phyloP scores from a whole-genome alignment of 192 early-diverging fungal genomes.

The Podila minutissima region DNA sequence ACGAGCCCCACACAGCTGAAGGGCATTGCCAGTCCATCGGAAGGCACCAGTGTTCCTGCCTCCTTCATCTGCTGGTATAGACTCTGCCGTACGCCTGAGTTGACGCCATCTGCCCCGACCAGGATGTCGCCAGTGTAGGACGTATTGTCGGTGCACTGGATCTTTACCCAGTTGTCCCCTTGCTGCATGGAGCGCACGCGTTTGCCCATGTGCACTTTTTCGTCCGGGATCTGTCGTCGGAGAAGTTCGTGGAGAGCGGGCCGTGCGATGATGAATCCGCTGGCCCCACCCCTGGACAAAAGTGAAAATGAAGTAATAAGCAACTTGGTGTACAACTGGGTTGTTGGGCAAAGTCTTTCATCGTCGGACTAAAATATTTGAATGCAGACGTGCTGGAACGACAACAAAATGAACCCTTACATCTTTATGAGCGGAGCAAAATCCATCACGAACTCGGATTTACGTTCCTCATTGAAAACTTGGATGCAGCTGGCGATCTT shows the following conservation, averaged over 20 bases:
- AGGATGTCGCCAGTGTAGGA: neutral
- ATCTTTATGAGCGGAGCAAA: neutral
- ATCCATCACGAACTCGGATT: constrained; percentile 1
- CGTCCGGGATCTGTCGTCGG: too few species aligned
- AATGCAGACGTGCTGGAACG: too few species aligned
- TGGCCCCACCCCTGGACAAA: too few species aligned
- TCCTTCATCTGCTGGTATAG: constrained; percentile 3
- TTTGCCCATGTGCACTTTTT: too few species aligned
- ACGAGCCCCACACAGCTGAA: neutral
- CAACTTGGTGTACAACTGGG: neutral
- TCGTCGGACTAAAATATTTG: neutral
- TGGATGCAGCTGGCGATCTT: constrained; percentile 2
- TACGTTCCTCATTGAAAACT: constrained; percentile 1
- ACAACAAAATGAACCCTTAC: neutral
- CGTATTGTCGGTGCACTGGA: neutral
- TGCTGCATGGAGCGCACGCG: too few species aligned
- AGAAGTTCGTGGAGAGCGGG: too few species aligned
- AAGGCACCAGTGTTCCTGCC: neutral
- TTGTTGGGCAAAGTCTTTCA: neutral
- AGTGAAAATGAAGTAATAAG: too few species aligned
- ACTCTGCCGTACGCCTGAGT: neutral
- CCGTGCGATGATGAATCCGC: too few species aligned
- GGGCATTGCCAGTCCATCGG: neutral
- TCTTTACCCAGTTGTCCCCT: too few species aligned
- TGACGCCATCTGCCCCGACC: neutral